Percentiles rank a stretch among this genome's conserved stretches.
Conservation (phyloP, 306 rosid species). For the Urtica urens region DNA sequence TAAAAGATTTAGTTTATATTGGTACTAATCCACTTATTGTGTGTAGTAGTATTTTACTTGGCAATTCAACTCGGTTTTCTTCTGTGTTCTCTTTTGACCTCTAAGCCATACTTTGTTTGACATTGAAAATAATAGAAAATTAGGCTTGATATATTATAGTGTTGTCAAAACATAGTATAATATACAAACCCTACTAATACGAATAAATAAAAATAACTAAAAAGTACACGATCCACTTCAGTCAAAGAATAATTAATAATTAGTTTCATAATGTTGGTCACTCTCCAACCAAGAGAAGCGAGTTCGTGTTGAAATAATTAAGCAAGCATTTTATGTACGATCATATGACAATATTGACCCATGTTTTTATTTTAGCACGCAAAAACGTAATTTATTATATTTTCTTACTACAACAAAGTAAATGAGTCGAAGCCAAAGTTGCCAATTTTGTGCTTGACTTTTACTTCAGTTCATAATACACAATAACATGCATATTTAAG, state of each 20-base stretch:
- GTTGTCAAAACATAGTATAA: background rate
- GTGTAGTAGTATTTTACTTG: background rate
- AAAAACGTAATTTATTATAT: too few species aligned
- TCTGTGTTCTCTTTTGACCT: background rate
- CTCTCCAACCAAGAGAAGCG: background rate
- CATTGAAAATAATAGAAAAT: background rate
- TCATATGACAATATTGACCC: background rate
- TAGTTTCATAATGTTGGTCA: background rate
- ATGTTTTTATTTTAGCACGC: too few species aligned
- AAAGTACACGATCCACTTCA: too few species aligned
- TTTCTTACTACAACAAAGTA: too few species aligned
- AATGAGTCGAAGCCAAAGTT: too few species aligned
- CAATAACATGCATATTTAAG: too few species aligned
- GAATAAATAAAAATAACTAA: background rate
- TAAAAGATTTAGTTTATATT: too few species aligned
- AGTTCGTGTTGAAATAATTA: background rate
- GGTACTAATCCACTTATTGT: background rate
- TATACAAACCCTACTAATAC: background rate
- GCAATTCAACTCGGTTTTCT: conserved; percentile 1
- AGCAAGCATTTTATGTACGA: background rate
- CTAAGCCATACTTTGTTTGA: background rate
- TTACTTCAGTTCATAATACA: too few species aligned
- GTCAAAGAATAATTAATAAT: background rate
- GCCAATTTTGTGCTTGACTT: too few species aligned
- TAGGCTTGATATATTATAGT: background rate